Evolutionary conservation across 352 stramenopile species (phyloP).

Genomic region (Globisporangium polare): DNA sequence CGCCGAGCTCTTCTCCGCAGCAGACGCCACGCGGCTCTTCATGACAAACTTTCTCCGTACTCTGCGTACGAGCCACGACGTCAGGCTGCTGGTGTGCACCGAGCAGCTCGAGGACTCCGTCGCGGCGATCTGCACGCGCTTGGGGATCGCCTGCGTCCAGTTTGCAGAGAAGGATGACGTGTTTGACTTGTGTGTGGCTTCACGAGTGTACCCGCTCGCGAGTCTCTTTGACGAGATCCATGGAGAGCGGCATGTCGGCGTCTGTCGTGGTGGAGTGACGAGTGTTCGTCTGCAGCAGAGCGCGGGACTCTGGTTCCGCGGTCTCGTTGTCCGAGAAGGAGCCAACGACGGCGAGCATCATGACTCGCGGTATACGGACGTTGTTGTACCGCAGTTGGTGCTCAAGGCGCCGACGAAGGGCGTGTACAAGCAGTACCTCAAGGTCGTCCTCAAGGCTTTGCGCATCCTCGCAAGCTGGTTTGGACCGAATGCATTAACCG

Average conservation of each 20-base stretch:
- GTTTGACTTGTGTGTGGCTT: constrained; percentile 29
- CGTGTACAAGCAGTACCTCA: constrained; percentile 68
- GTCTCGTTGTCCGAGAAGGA: constrained; percentile 13
- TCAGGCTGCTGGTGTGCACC: constrained; percentile 47
- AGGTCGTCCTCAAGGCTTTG: constrained; percentile 46
- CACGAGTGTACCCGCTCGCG: constrained; percentile 35
- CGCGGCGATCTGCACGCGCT: constrained; percentile 34
- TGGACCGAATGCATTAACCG: constrained; percentile 10
- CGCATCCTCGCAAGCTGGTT: constrained; percentile 47
- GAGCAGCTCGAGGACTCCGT: constrained; percentile 42
- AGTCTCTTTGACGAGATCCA: constrained; percentile 52
- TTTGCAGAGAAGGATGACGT: constrained; percentile 54
- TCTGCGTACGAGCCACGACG: constrained; percentile 16
- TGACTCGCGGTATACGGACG: neutral
- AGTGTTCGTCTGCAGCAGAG: constrained; percentile 37
- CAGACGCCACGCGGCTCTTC: constrained; percentile 23
- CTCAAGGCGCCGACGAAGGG: constrained; percentile 52
- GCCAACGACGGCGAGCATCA: neutral
- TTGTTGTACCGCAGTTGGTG: constrained; percentile 45
- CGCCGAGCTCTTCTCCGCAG: constrained; percentile 23
- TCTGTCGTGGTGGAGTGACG: constrained; percentile 24
- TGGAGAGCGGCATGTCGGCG: constrained; percentile 28
- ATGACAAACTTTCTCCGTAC: constrained; percentile 24
- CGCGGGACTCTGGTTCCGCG: constrained; percentile 33
- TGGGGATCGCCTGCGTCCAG: constrained; percentile 57